Percentiles rank a stretch among this genome's conserved stretches.
These are phyloP conservation scores for Fraxinus albicans DNA, from an alignment of 305 asterid species.

Conservation along the genomic window DNA sequence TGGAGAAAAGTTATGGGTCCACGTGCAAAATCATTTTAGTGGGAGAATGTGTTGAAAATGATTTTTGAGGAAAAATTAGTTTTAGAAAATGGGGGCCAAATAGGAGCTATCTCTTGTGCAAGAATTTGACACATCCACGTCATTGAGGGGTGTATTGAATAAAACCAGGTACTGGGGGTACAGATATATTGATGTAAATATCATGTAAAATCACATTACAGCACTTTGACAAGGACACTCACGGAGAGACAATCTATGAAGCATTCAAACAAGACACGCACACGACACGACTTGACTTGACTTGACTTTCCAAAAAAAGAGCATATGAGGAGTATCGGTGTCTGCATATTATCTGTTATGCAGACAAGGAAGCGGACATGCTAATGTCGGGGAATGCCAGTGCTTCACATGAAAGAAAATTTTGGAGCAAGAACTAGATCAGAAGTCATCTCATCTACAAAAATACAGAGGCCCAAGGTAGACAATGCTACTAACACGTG, in stretches of 20 bases:
- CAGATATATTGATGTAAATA: not conserved
- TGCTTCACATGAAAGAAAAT: not conserved
- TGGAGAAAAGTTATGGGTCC: not conserved
- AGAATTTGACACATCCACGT: not conserved
- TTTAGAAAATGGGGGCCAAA: not conserved
- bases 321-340: not conserved
- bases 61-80: not conserved
- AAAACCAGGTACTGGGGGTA: not conserved
- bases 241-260: not conserved
- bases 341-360: not conserved
- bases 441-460: constrained; percentile 8
- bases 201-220: not conserved
- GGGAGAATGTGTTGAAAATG: not conserved
- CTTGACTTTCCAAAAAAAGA: not conserved
- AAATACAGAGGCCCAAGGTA: constrained; percentile 21
- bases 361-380: not conserved
- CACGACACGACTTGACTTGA: not conserved
- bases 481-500: constrained; percentile 56
- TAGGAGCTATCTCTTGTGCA: not conserved
- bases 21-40: not conserved
- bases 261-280: not conserved
- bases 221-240: not conserved
- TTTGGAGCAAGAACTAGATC: not conserved
- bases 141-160: not conserved
- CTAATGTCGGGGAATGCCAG: not conserved